Evolutionary conservation across 2,329 filamentous ascomycete genomes (phyloP), one percentile per base, ranked within the genome.

Genomic region (Exophiala viscosa): DNA sequence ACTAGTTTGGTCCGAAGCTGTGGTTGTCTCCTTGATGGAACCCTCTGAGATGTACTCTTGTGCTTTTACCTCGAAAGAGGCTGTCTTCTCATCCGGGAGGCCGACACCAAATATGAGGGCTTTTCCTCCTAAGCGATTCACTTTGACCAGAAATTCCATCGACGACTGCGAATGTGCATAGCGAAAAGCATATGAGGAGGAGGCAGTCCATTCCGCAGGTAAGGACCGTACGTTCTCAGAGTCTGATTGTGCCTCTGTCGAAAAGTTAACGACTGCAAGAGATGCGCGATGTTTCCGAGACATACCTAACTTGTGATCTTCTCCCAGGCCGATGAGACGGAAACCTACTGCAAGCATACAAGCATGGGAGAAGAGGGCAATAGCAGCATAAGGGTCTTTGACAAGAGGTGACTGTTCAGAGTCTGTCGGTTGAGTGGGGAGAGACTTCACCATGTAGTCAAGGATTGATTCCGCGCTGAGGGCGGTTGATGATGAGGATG

Each of bases 161-260:
- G 90, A 85, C 0, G 90, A 95, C 67, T 95, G 88, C 18, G 82
- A 77, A 69, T 96, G 91, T 3, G 84, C 83, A 73, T 97, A 97
- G 58, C 90, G 83, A 70, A 97, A 96, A 50, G 86, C 82, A 67
- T 89, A 86, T 42, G 76, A 75, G 11, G 84, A 83, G 56, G 81
- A 81, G 10, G 83, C 75, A 69, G 96, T 96, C 93, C 93, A 97
- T 71, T 84, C 80, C 13, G 79, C 53, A 0, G 90, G 88, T 2
- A 97, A 78, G 31, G 84, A 77, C 7, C 81, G 82, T 8, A 82
- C 65, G 41, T 69, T 78, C 41, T 82, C 71, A 42, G 76, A 67
- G 50, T 79, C 73, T 64, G 82, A 82, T 65, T 81, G 74, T 28
- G 78, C 68, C 66, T 85, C 80, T 59, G 34, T 38, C 31, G 14